Conservation (phyloP, 106 monocot genomes). For the Cymbidium sinense region DNA sequence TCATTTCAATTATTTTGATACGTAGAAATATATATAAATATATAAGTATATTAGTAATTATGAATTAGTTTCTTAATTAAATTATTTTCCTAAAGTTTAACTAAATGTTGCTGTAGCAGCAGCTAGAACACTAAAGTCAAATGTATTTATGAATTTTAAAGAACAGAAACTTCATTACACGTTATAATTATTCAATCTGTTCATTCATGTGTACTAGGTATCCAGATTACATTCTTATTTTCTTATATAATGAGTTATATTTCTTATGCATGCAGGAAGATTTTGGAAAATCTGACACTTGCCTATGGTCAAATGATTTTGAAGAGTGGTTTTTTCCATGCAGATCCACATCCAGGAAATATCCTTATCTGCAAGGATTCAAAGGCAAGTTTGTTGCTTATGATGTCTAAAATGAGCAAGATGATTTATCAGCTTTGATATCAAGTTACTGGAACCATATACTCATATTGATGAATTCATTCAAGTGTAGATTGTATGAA, state of each 20-base stretch:
- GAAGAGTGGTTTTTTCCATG: slow-evolving; percentile 95
- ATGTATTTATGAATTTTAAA: slow-evolving; percentile 1
- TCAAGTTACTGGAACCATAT: not conserved
- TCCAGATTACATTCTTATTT: not conserved
- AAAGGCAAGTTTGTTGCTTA: slow-evolving; percentile 55
- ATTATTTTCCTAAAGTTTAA: too few relatives aligned
- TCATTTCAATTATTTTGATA: too few relatives aligned
- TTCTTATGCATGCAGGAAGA: slow-evolving; percentile 61
- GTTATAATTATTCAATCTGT: slow-evolving; percentile 1
- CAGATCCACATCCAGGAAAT: slow-evolving; percentile 99
- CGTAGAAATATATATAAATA: too few relatives aligned
- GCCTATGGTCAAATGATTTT: slow-evolving; percentile 99
- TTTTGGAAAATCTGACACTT: slow-evolving; percentile 70
- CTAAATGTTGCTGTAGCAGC: too few relatives aligned
- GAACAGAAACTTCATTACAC: not conserved
- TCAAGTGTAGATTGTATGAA: not conserved
- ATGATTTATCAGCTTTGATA: not conserved
- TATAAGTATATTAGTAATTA: too few relatives aligned
- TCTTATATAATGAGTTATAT: not conserved
- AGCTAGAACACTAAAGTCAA: too few relatives aligned
- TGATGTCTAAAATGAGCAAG: not conserved
- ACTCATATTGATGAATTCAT: not conserved
- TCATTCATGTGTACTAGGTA: not conserved
- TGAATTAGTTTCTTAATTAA: too few relatives aligned
- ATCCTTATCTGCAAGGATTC: slow-evolving; percentile 90